A percentile compares a stretch with the other conserved stretches of the same genome.
These are phyloP conservation scores for Scleroderma citrinum DNA, from an alignment of 768 basidiomycete genomes.

Conservation along the genomic window DNA sequence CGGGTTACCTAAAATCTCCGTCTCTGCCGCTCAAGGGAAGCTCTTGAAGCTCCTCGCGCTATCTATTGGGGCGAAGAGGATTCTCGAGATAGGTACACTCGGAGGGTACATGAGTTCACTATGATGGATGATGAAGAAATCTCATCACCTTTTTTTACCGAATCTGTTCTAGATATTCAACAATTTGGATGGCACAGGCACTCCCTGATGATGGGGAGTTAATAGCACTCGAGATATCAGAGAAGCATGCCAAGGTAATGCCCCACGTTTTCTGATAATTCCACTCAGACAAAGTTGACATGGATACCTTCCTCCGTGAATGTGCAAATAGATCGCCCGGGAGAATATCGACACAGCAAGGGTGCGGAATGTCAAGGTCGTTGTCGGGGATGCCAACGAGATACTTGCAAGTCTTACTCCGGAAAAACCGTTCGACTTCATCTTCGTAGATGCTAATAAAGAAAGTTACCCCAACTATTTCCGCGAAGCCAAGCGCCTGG, in stretches of 20 bases:
- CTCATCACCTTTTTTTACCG: background rate
- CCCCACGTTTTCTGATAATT: background rate
- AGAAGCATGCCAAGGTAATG: constrained; percentile 41
- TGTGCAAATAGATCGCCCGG: constrained; percentile 42
- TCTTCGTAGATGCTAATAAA: constrained; percentile 74
- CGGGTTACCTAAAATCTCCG: constrained; percentile 47
- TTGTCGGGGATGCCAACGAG: constrained; percentile 48
- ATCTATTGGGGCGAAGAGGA: constrained; percentile 47
- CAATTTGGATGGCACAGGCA: constrained; percentile 30
- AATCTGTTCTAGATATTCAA: constrained; percentile 24
- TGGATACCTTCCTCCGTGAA: too few relatives aligned
- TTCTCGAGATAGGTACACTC: constrained; percentile 63
- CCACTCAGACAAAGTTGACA: too few relatives aligned
- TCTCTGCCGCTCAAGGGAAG: constrained; percentile 51
- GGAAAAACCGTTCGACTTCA: constrained; percentile 52
- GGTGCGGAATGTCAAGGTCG: constrained; percentile 42
- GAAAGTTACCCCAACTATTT: constrained; percentile 49
- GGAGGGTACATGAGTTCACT: constrained; percentile 41
- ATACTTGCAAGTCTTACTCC: constrained; percentile 43
- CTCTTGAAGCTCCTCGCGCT: constrained; percentile 47
- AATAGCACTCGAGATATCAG: constrained; percentile 41
- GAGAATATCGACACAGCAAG: constrained; percentile 54
- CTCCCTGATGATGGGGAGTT: constrained; percentile 48
- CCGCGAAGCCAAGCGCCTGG: constrained; percentile 53
- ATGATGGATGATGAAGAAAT: background rate